A percentile compares a stretch with the other conserved stretches of the same genome.
phyloP scores from a whole-genome alignment of 2,329 filamentous ascomycete genomes.

The Westerdykella sp. region DNA sequence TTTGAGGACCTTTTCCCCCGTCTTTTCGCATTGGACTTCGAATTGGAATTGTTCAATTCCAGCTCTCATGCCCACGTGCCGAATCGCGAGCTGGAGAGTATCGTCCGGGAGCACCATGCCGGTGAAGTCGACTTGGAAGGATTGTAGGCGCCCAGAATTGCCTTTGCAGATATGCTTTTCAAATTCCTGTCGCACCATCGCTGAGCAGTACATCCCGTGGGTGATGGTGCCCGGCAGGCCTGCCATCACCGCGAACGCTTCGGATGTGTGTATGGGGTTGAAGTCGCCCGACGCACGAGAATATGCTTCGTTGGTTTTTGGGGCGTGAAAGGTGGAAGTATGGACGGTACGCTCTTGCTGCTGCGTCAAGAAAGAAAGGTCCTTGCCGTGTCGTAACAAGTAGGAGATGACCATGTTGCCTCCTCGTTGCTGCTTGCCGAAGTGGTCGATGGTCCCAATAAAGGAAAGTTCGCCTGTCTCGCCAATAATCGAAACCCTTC shows the following conservation, averaged over 20 bases:
- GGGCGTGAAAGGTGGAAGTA: neutral
- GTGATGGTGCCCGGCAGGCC: constrained; percentile 37
- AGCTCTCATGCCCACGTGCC: constrained; percentile 32
- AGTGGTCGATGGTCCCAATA: no score
- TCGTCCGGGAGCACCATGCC: constrained; percentile 37
- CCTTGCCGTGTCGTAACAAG: constrained; percentile 14
- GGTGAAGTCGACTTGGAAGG: constrained; percentile 26
- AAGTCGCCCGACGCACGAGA: constrained; percentile 33
- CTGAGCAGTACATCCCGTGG: constrained; percentile 39
- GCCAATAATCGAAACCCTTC: no score
- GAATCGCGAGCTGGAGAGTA: constrained; percentile 24
- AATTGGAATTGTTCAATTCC: constrained; percentile 25
- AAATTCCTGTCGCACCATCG: constrained; percentile 24
- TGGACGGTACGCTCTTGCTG: no score
- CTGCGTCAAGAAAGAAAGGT: neutral
- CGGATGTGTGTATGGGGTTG: constrained; percentile 40
- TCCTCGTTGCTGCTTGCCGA: no score
- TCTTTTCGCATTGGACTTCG: constrained; percentile 23
- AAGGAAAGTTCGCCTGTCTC: no score
- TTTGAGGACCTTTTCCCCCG: constrained; percentile 26
- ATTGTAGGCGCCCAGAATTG: constrained; percentile 14
- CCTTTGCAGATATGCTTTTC: constrained; percentile 13
- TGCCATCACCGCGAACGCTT: constrained; percentile 31
- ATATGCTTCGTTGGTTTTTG: constrained; percentile 14
- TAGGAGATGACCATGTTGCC: constrained; percentile 22